A percentile compares a stretch with the other conserved stretches of the same genome.
Evolutionary conservation across 805 yeast species (phyloP).

Genomic region (Ogataea nitratoaversa): DNA sequence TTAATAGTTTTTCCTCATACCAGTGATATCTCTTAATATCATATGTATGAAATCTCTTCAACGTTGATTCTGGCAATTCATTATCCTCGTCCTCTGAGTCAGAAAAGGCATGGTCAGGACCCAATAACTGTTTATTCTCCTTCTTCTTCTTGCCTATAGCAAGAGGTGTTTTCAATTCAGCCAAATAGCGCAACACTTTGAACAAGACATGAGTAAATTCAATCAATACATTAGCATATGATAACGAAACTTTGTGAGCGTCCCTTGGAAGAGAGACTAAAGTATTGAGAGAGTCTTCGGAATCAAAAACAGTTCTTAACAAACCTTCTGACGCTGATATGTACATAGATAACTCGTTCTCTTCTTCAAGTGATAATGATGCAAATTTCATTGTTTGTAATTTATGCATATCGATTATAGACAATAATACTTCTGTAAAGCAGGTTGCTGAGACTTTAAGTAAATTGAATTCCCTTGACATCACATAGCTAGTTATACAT

Average conservation of each 20-base stretch:
- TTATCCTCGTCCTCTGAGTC: constrained; percentile 26
- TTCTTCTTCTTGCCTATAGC: constrained; percentile 20
- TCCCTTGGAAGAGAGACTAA: constrained; percentile 57
- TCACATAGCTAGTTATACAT: constrained; percentile 35
- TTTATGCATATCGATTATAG: constrained; percentile 33
- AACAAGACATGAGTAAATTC: constrained; percentile 63
- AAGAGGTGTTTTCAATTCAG: constrained; percentile 43
- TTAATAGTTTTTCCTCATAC: constrained; percentile 44
- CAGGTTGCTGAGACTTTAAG: constrained; percentile 68
- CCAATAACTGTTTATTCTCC: constrained; percentile 3
- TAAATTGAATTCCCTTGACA: constrained; percentile 48
- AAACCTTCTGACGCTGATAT: constrained; percentile 33
- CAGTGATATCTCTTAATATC: constrained; percentile 19
- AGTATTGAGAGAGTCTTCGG: constrained; percentile 52
- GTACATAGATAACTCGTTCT: constrained; percentile 37
- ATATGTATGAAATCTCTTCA: constrained; percentile 14
- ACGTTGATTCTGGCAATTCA: constrained; percentile 18
- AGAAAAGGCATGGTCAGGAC: constrained; percentile 23
- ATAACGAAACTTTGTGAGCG: constrained; percentile 60
- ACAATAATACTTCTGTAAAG: constrained; percentile 56
- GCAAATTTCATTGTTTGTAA: constrained; percentile 38
- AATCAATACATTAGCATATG: constrained; percentile 54
- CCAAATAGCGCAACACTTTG: constrained; percentile 62
- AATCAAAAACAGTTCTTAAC: constrained; percentile 61
- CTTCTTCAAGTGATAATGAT: constrained; percentile 37